Base-by-base conservation (phyloP, 495 filamentous ascomycete genomes). In the Talaromyces trachyspermus region DNA sequence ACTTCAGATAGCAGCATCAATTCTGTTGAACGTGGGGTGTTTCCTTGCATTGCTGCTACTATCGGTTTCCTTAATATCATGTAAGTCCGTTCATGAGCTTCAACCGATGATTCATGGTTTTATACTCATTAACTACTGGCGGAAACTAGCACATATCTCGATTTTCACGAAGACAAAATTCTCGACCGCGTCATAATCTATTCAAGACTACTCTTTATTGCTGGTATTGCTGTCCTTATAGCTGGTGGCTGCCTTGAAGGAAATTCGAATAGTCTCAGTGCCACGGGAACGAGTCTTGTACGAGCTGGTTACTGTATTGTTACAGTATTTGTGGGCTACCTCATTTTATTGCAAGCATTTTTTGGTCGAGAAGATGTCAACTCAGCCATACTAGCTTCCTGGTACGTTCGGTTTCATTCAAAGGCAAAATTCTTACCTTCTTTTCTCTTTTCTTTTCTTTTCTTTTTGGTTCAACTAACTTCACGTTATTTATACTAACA, bases 281-380 rank as follows among this genome's bases (percentile, higher is more conserved):
- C 37, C 4, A 56, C 44, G 0, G 61, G 58, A 2, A 7, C 49
- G 14, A 54, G 54, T 19, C 51, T 64, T 8, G 52, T 57, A 32
- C 60, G 60, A 37, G 49, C 56, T 2, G 61, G 61, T 17, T 61
- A 64, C 22, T 56, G 52, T 23, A 43, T 61, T 12, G 51, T 61
- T 3, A 53, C 54, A 5, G 53, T 53, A 1, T 61, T 61, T 37
- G 49, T 55, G 2, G 56, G 35, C 7, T 54, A 42, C 36, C 39
- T 64, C 19, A 23, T 61, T 3, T 42, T 41, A 10, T 53, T 61
- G 9, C 53, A 58, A 42, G 49, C 20, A 11, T 57, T 55, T 54
- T 63, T 19, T 63, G 58, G 58, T 27, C 35, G 20, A 30, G 35
- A 19, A 43, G 18, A 20, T 15, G 23, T 9, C 18, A 27, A n/a